Base-by-base conservation (phyloP, 75 land plant species). In the Sequoiadendron giganteum region DNA sequence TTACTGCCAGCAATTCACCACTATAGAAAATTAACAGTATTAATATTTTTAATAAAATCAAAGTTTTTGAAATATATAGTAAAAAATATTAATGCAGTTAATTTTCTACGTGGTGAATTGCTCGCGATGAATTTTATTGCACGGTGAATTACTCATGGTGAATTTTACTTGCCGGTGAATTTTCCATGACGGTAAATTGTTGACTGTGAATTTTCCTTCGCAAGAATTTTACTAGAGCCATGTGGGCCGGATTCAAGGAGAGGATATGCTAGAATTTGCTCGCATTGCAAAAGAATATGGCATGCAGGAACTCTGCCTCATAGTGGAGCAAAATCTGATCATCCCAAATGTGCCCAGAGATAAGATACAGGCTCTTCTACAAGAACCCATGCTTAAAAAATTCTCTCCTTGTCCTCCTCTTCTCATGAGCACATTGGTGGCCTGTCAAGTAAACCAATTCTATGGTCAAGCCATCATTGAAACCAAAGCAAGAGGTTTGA, bases 401-500 rank as follows among this genome's bases (percentile, higher is more conserved):
- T 95, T 94, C 73, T 90, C 95, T 1, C 97, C 99, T 8, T 90
- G 89, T 58, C 99, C 99, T 30, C 87, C 94, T 8, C 75, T 94
- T 5, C 90, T 98, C 40, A 90, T 94, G 96, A 91, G 91, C 87
- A 92, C 90, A 3, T 83, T 98, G 73, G 99, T 98, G 87, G 97
- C 99, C 1, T 98, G 99, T 92, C 95, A 99, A 0, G 99, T 99
- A 25, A 98, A 86, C 89, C 99, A 98, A 87, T 98, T 98, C 89
- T 98, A 99, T 88, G 99, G 99, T 28, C 97, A 94, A 85, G 99
- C 99, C 48, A 98, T 98, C 72, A 97, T 95, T 7, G 99, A 98
- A 91, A 98, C 99, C 15, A 98, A 98, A 89, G 97, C 95, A 2
- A 85, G 99, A 79, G 97, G 96, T 2, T n/a, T 94, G 90, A 88